phyloP scores from a whole-genome alignment of 352 stramenopile species.

The Phytophthora vignae region DNA sequence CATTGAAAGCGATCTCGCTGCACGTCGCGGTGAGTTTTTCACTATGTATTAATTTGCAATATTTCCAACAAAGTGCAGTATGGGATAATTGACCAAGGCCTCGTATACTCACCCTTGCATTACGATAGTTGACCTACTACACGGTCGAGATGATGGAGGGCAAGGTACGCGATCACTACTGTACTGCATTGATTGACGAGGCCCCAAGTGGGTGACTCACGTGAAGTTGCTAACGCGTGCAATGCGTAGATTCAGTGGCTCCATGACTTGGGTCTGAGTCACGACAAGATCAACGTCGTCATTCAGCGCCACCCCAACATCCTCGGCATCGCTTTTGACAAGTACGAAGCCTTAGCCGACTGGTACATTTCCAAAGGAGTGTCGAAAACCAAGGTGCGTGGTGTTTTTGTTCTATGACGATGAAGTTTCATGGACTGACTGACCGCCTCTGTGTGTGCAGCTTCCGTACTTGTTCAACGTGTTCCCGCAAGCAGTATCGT shows the following conservation, averaged over 20 bases:
- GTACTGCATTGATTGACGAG: neutral
- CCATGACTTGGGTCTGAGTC: conserved; percentile 38
- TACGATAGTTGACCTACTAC: conserved; percentile 41
- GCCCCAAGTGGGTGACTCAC: neutral
- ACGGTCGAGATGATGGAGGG: conserved; percentile 40
- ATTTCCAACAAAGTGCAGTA: neutral
- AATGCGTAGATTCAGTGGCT: conserved; percentile 43
- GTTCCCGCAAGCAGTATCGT: conserved; percentile 46
- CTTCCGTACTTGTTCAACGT: conserved; percentile 55
- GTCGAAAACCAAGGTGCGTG: conserved; percentile 25
- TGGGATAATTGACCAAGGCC: neutral
- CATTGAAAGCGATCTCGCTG: conserved; percentile 40
- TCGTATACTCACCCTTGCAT: too few relatives aligned
- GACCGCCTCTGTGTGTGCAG: conserved; percentile 18
- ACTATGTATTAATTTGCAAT: neutral
- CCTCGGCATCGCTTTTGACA: conserved; percentile 43
- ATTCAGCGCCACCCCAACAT: conserved; percentile 55
- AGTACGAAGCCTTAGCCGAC: conserved; percentile 33
- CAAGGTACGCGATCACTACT: conserved; percentile 35
- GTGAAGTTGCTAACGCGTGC: neutral
- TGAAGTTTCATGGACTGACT: neutral
- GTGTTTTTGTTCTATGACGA: neutral
- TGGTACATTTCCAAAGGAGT: conserved; percentile 54
- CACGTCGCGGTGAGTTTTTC: conserved; percentile 40
- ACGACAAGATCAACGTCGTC: conserved; percentile 37